phyloP scores from a whole-genome alignment of 768 basidiomycete species.

The Pleurotus pulmonarius region DNA sequence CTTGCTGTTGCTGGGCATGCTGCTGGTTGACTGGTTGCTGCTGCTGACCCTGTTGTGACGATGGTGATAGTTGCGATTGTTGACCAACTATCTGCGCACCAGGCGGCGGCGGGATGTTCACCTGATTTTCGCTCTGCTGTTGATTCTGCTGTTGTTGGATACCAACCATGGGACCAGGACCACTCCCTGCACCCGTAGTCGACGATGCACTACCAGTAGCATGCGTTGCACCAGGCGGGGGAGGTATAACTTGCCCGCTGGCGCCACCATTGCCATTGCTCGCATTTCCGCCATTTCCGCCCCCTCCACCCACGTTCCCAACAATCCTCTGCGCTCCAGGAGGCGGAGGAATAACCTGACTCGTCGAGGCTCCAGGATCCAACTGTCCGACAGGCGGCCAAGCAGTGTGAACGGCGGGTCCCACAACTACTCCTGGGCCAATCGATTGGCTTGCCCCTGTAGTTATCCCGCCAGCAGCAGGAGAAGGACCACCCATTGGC shows the following conservation, averaged over 20 bases:
- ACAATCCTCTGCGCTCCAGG: conserved; percentile 17
- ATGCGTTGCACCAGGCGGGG: conserved; percentile 8
- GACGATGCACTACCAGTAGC: conserved; percentile 6
- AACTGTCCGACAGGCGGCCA: conserved; percentile 4
- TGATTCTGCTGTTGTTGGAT: conserved; percentile 8
- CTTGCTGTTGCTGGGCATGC: conserved; percentile 21
- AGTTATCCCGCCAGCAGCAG: neutral
- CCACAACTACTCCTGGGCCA: conserved; percentile 1
- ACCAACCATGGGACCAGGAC: conserved; percentile 15
- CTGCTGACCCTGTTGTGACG: conserved; percentile 13
- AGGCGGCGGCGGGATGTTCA: conserved; percentile 30
- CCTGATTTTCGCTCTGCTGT: conserved; percentile 28
- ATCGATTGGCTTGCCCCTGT: neutral
- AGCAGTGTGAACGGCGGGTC: conserved; percentile 3
- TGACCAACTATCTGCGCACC: conserved; percentile 15
- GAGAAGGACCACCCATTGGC: neutral
- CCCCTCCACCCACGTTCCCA: conserved; percentile 26
- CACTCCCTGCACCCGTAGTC: conserved; percentile 12
- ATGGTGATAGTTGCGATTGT: conserved; percentile 9
- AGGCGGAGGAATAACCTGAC: conserved; percentile 1
- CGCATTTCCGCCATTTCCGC: conserved; percentile 12
- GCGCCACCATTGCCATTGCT: neutral
- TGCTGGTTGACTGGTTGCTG: conserved; percentile 27
- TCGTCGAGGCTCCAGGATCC: neutral
- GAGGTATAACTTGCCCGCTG: conserved; percentile 3